These are phyloP conservation scores for Syncephalastrum sp. DNA, from an alignment of 371 early-diverging fungal species.

Conservation along the genomic window DNA sequence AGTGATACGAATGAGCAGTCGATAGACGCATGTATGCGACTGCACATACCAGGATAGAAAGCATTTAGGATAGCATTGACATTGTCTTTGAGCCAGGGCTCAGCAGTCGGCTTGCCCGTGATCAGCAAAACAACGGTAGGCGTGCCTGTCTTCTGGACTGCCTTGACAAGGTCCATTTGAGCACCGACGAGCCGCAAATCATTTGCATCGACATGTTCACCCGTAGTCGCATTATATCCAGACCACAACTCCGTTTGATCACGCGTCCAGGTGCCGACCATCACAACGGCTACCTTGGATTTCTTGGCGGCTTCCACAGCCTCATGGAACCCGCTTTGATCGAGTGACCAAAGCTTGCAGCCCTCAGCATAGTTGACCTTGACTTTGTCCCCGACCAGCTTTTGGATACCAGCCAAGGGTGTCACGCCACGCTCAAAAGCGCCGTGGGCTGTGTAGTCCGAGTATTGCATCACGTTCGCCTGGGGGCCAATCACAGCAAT, in stretches of 20 bases:
- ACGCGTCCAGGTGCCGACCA: constrained; percentile 32
- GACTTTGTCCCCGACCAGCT: constrained; percentile 22
- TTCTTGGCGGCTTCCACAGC: constrained; percentile 30
- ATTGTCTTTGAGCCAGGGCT: constrained; percentile 48
- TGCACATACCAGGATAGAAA: constrained; percentile 32
- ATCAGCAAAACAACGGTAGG: constrained; percentile 45
- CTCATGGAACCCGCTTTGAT: constrained; percentile 29
- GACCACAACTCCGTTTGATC: constrained; percentile 22
- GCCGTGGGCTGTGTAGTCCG: constrained; percentile 18
- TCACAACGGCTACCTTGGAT: constrained; percentile 46
- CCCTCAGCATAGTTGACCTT: constrained; percentile 26
- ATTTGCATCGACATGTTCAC: constrained; percentile 24
- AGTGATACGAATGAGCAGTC: too few species aligned
- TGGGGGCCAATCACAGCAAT: constrained; percentile 52
- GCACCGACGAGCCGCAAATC: constrained; percentile 22
- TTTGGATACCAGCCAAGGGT: constrained; percentile 38
- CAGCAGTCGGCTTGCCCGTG: constrained; percentile 27
- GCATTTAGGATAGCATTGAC: constrained; percentile 40
- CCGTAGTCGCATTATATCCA: constrained; percentile 21
- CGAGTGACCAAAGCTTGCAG: constrained; percentile 27
- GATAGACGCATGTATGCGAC: background rate
- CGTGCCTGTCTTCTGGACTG: constrained; percentile 29
- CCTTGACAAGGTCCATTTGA: constrained; percentile 29
- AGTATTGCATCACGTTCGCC: constrained; percentile 31
- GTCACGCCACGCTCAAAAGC: constrained; percentile 21